Percentiles rank a stretch among this genome's conserved stretches.
Conservation (phyloP, 1,139 yeast species). For the Geotrichum candidum region DNA sequence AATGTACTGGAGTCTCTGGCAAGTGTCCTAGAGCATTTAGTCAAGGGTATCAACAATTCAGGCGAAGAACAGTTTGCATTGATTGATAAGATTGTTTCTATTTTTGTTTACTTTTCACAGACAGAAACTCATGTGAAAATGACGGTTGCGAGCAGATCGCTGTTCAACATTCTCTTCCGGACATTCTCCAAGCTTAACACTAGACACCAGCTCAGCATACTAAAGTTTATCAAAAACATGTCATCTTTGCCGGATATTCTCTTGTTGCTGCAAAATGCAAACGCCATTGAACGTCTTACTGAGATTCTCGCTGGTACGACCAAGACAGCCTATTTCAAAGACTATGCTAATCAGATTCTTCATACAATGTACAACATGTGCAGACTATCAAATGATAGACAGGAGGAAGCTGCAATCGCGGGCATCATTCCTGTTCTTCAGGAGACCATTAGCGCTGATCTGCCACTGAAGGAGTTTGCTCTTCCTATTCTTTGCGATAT, state of each 20-base stretch:
- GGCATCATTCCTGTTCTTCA: constrained; percentile 52
- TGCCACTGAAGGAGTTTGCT: constrained; percentile 56
- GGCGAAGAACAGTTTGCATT: constrained; percentile 9
- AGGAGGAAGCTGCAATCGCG: constrained; percentile 47
- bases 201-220: constrained; percentile 23
- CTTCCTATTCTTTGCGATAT: constrained; percentile 60
- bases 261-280: constrained; percentile 28
- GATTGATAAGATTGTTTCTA: constrained; percentile 25
- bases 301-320: constrained; percentile 26
- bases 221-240: constrained; percentile 32
- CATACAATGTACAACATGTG: constrained; percentile 46
- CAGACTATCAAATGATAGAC: constrained; percentile 49
- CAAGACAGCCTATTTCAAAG: constrained; percentile 19
- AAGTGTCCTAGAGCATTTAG: constrained; percentile 34
- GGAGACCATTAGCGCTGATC: constrained; percentile 41
- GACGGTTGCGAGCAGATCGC: constrained; percentile 23
- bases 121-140: constrained; percentile 33
- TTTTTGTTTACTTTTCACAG: constrained; percentile 32
- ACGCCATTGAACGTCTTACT: constrained; percentile 31
- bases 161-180: constrained; percentile 24
- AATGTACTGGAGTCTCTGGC: constrained; percentile 49
- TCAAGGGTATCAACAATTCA: background rate
- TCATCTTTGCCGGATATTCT: constrained; percentile 29
- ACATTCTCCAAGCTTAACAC: constrained; percentile 20
- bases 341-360: constrained; percentile 29